phyloP scores from a whole-genome alignment of 495 filamentous ascomycete genomes.

The Lasiosphaeriaceae sp. region DNA sequence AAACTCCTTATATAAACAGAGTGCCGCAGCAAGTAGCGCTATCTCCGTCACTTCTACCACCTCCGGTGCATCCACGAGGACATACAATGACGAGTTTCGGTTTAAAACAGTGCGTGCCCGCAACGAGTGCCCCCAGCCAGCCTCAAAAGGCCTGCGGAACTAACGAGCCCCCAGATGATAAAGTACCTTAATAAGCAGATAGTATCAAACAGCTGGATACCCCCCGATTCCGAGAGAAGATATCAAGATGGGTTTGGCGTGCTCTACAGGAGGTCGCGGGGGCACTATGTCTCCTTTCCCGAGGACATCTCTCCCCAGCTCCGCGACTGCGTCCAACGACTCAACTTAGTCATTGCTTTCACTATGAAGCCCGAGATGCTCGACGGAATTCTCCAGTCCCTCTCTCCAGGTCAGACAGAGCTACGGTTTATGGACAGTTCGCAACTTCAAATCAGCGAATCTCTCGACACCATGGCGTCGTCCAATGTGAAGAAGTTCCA shows the following conservation, averaged over 20 bases:
- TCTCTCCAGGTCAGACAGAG: slow-evolving; percentile 55
- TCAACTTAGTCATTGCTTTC: slow-evolving; percentile 56
- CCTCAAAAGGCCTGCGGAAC: slow-evolving; percentile 36
- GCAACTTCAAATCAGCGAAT: slow-evolving; percentile 63
- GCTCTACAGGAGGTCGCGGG: slow-evolving; percentile 56
- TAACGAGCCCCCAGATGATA: slow-evolving; percentile 65
- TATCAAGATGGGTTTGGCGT: slow-evolving; percentile 57
- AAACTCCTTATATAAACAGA: background rate
- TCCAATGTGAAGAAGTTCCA: slow-evolving; percentile 61
- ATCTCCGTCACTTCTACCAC: slow-evolving; percentile 3
- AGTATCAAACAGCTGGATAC: slow-evolving; percentile 61
- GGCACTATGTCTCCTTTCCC: slow-evolving; percentile 61
- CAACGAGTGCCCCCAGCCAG: no score
- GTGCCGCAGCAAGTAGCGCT: background rate
- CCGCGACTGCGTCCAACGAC: slow-evolving; percentile 46
- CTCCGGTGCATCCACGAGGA: background rate
- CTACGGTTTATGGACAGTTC: slow-evolving; percentile 65
- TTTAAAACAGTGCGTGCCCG: slow-evolving; percentile 10
- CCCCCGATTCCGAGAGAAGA: slow-evolving; percentile 37
- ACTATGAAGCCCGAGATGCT: slow-evolving; percentile 7
- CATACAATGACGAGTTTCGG: slow-evolving; percentile 10
- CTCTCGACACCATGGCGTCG: slow-evolving; percentile 50
- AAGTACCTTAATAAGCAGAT: slow-evolving; percentile 71
- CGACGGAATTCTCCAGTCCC: slow-evolving; percentile 1
- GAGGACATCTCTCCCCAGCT: slow-evolving; percentile 49